Conservation (phyloP, 2,329 filamentous ascomycete genomes). For the Xylariaceae sp. region DNA sequence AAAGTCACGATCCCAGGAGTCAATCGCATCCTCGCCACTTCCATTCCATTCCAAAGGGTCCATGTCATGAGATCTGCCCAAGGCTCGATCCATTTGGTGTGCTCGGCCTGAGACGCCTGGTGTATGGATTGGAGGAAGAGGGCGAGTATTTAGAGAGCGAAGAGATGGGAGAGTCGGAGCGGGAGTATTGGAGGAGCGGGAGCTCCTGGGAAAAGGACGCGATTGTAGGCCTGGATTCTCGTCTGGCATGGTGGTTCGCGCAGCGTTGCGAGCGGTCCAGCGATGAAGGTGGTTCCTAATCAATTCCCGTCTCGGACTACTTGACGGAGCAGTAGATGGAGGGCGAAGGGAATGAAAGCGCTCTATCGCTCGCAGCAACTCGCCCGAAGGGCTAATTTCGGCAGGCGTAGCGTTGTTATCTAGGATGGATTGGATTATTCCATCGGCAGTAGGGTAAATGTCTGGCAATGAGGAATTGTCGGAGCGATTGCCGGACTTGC, state of each 20-base stretch:
- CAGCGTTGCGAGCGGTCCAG: neutral
- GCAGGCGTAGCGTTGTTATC: constrained; percentile 36
- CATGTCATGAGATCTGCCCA: constrained; percentile 10
- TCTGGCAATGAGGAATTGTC: constrained; percentile 24
- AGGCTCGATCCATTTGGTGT: constrained; percentile 21
- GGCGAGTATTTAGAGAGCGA: constrained; percentile 33
- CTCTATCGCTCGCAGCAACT: constrained; percentile 43
- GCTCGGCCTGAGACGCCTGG: constrained; percentile 17
- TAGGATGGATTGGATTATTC: constrained; percentile 38
- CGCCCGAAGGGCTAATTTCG: constrained; percentile 41
- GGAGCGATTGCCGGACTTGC: constrained; percentile 33
- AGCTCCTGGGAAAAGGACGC: too few relatives aligned
- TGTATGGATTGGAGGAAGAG: constrained; percentile 23
- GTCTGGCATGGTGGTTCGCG: too few relatives aligned
- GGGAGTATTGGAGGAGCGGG: neutral
- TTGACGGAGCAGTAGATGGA: constrained; percentile 29
- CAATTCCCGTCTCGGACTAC: constrained; percentile 29
- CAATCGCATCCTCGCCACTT: constrained; percentile 15
- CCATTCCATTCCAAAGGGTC: constrained; percentile 15
- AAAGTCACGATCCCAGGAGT: constrained; percentile 17
- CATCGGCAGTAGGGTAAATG: constrained; percentile 30
- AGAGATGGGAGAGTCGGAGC: constrained; percentile 38
- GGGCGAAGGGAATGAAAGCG: constrained; percentile 34
- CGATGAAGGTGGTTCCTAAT: constrained; percentile 23
- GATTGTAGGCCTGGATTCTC: too few relatives aligned